Conservation (phyloP, 768 basidiomycete species). For the Mycena venus region DNA sequence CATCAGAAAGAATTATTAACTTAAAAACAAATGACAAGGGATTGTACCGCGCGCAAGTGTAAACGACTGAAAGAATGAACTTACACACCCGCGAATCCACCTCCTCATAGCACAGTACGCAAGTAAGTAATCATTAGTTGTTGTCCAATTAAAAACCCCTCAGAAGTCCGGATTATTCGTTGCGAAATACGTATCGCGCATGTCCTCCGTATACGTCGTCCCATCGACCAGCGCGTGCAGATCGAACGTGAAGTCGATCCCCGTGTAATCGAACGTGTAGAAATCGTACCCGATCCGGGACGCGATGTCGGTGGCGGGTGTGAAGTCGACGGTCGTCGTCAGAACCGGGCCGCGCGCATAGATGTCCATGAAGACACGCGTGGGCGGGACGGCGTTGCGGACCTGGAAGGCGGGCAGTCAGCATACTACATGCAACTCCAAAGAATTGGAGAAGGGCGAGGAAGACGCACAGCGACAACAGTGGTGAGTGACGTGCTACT, state of each 20-base stretch:
- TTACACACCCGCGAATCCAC: slow-evolving; percentile 1
- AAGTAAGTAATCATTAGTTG: slow-evolving; percentile 10
- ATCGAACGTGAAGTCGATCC: slow-evolving; percentile 47
- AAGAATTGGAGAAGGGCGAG: background rate
- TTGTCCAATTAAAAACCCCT: slow-evolving; percentile 14
- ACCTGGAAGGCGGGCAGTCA: slow-evolving; percentile 31
- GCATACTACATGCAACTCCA: background rate
- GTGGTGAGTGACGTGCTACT: slow-evolving; percentile 47
- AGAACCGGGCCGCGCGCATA: slow-evolving; percentile 38
- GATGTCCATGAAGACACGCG: slow-evolving; percentile 44
- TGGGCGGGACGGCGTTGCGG: slow-evolving; percentile 42
- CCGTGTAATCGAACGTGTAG: slow-evolving; percentile 44
- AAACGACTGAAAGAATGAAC: slow-evolving; percentile 10
- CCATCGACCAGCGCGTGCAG: slow-evolving; percentile 43
- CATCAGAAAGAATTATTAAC: background rate
- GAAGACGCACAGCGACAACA: slow-evolving; percentile 43
- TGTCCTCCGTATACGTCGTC: slow-evolving; percentile 45
- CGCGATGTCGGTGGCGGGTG: slow-evolving; percentile 37
- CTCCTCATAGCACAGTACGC: slow-evolving; percentile 1
- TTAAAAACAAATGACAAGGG: slow-evolving; percentile 1
- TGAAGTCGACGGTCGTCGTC: slow-evolving; percentile 44
- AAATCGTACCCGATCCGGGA: slow-evolving; percentile 46
- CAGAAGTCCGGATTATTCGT: slow-evolving; percentile 37
- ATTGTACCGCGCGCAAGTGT: too few species aligned
- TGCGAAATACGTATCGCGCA: slow-evolving; percentile 42